phyloP scores from a whole-genome alignment of 2,329 filamentous ascomycete genomes.

The Fusarium bulbicola region DNA sequence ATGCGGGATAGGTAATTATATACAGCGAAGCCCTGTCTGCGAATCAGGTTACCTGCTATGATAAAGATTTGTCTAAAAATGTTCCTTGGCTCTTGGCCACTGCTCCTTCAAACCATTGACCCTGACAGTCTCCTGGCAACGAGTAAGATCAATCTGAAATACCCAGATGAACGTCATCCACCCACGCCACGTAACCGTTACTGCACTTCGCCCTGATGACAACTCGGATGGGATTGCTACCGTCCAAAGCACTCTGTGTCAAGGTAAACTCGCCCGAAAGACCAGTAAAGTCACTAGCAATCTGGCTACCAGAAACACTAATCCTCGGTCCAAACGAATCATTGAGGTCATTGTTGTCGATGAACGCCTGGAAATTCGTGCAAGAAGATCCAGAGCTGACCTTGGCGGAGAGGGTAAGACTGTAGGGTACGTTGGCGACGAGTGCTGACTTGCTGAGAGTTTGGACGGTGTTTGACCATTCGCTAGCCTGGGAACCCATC shows the following conservation, averaged over 20 bases:
- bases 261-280: neutral
- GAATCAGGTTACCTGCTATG: neutral
- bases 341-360: neutral
- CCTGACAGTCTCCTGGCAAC: rapidly evolving
- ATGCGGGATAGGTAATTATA: neutral
- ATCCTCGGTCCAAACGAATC: neutral
- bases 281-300: neutral
- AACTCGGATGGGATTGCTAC: neutral
- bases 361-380: neutral
- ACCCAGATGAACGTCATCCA: neutral
- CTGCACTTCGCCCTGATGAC: neutral
- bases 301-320: neutral
- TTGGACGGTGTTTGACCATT: neutral
- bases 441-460: neutral
- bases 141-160: neutral
- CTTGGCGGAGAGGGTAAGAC: neutral
- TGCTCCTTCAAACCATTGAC: neutral
- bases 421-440: neutral
- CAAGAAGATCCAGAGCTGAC: neutral
- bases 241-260: neutral
- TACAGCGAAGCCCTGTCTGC: neutral
- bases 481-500: neutral
- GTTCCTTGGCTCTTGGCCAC: neutral
- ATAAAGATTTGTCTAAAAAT: neutral
- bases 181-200: neutral